Evolutionary conservation across 345 rosid genomes (phyloP).

Genomic region (Eucalyptus viminalis): DNA sequence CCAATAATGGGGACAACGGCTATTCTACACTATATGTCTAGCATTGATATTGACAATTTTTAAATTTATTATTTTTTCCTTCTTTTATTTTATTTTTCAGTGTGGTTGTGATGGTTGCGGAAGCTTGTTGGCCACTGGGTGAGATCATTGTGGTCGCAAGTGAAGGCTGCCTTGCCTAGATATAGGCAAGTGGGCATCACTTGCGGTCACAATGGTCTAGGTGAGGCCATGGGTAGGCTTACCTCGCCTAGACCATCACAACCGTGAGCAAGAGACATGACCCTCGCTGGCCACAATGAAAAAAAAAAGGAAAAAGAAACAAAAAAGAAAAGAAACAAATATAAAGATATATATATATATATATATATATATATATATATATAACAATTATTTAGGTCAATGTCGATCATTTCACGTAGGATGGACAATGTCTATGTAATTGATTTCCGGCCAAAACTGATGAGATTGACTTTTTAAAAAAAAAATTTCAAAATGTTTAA

Average conservation of each 20-base stretch:
- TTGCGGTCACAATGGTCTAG: not conserved
- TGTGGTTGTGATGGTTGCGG: too few species aligned
- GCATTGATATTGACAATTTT: accelerated
- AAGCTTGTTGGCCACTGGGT: not conserved
- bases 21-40: not conserved
- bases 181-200: too few species aligned
- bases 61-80: too few species aligned
- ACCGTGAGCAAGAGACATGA: accelerated
- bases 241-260: not conserved
- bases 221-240: not conserved
- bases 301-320: not conserved
- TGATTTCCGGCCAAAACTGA: accelerated
- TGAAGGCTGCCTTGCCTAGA: not conserved
- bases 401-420: accelerated
- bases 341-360: too few species aligned
- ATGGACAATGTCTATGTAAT: accelerated
- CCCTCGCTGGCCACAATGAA: not conserved
- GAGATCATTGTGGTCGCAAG: not conserved
- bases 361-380: too few species aligned
- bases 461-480: not conserved
- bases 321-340: too few species aligned
- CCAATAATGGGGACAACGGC: too few species aligned
- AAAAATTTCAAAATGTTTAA: not conserved
- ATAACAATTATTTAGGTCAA: not conserved
- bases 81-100: too few species aligned